phyloP scores from a whole-genome alignment of 371 early-diverging fungal genomes.

The Mucor piriformis region DNA sequence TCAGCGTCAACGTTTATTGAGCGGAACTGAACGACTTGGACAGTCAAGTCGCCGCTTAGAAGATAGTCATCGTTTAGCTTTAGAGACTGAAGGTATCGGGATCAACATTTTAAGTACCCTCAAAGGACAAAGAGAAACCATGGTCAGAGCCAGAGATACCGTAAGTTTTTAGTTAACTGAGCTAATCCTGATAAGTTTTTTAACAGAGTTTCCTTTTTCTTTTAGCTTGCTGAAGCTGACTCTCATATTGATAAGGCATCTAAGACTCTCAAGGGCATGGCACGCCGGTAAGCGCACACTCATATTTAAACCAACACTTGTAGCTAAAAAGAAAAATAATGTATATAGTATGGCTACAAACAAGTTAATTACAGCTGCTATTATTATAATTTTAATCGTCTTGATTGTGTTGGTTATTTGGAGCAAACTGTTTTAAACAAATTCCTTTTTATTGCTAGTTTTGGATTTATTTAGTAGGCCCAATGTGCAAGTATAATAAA shows the following conservation, averaged over 20 bases:
- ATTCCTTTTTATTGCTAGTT: neutral
- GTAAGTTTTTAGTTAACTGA: slow-evolving; percentile 44
- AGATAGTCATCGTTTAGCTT: slow-evolving; percentile 86
- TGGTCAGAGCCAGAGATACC: slow-evolving; percentile 82
- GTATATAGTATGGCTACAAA: slow-evolving; percentile 82
- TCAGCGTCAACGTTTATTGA: slow-evolving; percentile 81
- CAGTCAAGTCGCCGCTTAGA: slow-evolving; percentile 80
- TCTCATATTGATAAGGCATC: slow-evolving; percentile 87
- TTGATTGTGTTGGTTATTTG: slow-evolving; percentile 85
- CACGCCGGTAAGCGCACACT: slow-evolving; percentile 71
- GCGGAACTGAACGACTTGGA: slow-evolving; percentile 84
- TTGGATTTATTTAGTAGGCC: slow-evolving; percentile 8
- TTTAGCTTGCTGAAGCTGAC: slow-evolving; percentile 84
- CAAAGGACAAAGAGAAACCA: slow-evolving; percentile 89
- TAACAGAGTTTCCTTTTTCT: neutral
- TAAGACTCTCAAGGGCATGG: slow-evolving; percentile 89
- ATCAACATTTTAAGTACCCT: slow-evolving; percentile 82
- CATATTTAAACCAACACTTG: neutral
- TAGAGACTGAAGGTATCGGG: slow-evolving; percentile 90
- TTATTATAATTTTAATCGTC: slow-evolving; percentile 79
- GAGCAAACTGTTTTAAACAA: slow-evolving; percentile 59
- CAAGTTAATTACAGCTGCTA: slow-evolving; percentile 85
- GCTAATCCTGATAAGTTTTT: neutral
- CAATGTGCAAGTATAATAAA: too few species aligned
- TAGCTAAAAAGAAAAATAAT: neutral